A percentile compares a stretch with the other conserved stretches of the same genome.
phyloP scores from a whole-genome alignment of 805 yeast genomes.

The Cyberlindnera mycetangii region DNA sequence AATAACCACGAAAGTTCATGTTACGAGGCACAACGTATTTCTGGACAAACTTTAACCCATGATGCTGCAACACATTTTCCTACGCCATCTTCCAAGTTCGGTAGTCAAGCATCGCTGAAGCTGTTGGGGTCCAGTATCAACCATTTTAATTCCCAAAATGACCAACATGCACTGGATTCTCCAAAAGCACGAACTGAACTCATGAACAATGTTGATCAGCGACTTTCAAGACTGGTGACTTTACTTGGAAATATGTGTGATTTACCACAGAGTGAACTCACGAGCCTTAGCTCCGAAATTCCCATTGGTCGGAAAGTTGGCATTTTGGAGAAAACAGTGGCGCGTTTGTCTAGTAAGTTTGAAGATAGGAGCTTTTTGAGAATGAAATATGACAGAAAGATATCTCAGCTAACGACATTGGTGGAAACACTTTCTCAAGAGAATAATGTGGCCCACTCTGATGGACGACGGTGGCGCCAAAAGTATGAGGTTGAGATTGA shows the following conservation, averaged over 20 bases:
- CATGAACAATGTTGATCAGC: neutral
- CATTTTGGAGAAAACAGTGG: neutral
- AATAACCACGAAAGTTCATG: too few relatives aligned
- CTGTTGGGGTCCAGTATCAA: neutral
- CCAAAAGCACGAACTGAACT: neutral
- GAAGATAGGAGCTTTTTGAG: constrained; percentile 4
- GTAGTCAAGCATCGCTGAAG: neutral
- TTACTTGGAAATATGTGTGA: constrained; percentile 1
- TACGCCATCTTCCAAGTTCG: too few relatives aligned
- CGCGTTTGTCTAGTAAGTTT: neutral
- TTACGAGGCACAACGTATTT: too few relatives aligned
- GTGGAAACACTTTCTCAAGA: constrained; percentile 1
- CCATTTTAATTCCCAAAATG: neutral
- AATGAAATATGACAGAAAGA: constrained; percentile 2
- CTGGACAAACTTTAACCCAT: too few relatives aligned
- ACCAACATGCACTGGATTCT: neutral
- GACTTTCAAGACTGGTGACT: constrained; percentile 3
- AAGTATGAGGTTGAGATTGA: neutral
- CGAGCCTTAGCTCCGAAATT: neutral
- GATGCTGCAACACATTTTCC: too few relatives aligned
- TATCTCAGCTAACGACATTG: neutral
- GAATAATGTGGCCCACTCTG: neutral
- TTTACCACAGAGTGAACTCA: neutral
- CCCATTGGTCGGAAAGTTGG: constrained; percentile 3
- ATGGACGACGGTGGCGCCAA: constrained; percentile 2